Base-by-base conservation (phyloP, 2,329 filamentous ascomycete genomes). In the Canariomyces notabilis region DNA sequence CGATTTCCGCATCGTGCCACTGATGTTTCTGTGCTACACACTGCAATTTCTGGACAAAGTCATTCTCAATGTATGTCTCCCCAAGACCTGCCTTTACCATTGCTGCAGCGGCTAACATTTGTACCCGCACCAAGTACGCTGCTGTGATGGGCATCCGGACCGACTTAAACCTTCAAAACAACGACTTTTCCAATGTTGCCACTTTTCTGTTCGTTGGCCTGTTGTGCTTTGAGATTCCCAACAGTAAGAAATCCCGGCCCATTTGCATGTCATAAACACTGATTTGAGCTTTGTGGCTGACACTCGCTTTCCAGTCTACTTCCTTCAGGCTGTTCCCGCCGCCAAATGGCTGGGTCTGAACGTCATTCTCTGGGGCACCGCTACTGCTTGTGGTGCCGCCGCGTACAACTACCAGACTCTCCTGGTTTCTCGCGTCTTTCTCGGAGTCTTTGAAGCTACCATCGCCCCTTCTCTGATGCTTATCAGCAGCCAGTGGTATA, bases 21-120 rank as follows among this genome's bases (percentile, higher is more conserved):
- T 82, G 43, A 80, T 82, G 75, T 81, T 82, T 50, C 62, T 70
- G 36, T 77, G 73, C 57, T 83, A 83, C 57, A 74, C 74, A n/a
- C 70, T 82, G 64, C 78, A 82, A 56, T 81, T 81, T 54, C 66
- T 82, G 36, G 80, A 83, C 66, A 83, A 83, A 63, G 75, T 82
- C 49, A 72, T 79, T 21, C 70, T 82, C 36, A 83, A 83, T 56
- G 77, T 80, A 42, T 58, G 74, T n/a, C n/a, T n/a, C n/a, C n/a
- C n/a, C n/a, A n/a, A n/a, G n/a, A n/a, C n/a, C n/a, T n/a, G n/a
- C n/a, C n/a, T n/a, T n/a, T n/a, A n/a, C n/a, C n/a, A n/a, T n/a
- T n/a, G n/a, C 12, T 41, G 23, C 43, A 7, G 40, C 37, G 18
- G 49, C 46, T 50, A 44, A 55, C 23, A 7, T 23, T 15, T 41